These are phyloP conservation scores for Pezicula carpinea DNA, from an alignment of 2,329 filamentous ascomycete genomes.

Conservation along the genomic window DNA sequence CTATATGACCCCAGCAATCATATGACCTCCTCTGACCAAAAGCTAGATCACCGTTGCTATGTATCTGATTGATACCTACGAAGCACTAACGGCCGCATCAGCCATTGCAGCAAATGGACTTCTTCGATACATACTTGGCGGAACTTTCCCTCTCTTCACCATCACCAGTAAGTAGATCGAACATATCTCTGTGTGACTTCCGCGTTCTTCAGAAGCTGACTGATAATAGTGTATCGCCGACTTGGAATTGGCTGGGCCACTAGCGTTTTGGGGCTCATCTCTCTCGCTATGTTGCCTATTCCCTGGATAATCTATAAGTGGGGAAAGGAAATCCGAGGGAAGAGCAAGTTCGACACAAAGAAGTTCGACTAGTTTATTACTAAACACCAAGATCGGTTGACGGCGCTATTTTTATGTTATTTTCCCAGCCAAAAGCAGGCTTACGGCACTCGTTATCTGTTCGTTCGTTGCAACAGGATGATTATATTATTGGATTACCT, in stretches of 20 bases:
- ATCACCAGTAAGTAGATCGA: no score
- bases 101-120: conserved; percentile 56
- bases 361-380: conserved; percentile 29
- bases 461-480: no score
- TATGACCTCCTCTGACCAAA: conserved; percentile 1
- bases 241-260: conserved; percentile 36
- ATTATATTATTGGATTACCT: no score
- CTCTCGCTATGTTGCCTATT: conserved; percentile 37
- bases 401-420: no score
- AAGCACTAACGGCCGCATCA: conserved; percentile 49
- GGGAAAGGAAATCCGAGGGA: conserved; percentile 28
- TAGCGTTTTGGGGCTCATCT: conserved; percentile 19
- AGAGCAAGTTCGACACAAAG: conserved; percentile 43
- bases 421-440: no score
- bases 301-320: conserved; percentile 48
- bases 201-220: no score
- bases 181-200: no score
- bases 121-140: conserved; percentile 49
- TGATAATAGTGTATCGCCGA: conserved; percentile 38
- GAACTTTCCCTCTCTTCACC: conserved; percentile 56
- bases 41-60: conserved; percentile 31
- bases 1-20: conserved; percentile 19
- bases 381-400: no score
- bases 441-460: no score
- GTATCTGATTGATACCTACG: conserved; percentile 53